These are phyloP conservation scores for Alternaria consortialis DNA, from an alignment of 2,329 filamentous ascomycete species.

Conservation along the genomic window DNA sequence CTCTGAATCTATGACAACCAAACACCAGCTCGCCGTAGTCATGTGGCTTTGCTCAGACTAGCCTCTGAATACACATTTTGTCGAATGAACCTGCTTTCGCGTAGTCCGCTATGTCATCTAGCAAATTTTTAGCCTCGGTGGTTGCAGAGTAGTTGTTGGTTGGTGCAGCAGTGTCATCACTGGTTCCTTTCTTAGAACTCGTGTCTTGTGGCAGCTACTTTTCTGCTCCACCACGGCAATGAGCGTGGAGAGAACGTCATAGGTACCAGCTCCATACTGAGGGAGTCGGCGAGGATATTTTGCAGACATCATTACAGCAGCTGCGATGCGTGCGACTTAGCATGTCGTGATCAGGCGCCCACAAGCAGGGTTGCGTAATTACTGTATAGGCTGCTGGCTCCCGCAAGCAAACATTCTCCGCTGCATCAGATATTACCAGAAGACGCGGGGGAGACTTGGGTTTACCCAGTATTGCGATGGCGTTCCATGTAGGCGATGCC, in stretches of 20 bases:
- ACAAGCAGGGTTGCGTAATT: constrained; percentile 22
- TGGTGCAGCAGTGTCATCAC: constrained; percentile 19
- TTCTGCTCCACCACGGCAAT: constrained; percentile 21
- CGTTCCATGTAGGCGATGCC: neutral
- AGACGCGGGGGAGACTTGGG: constrained; percentile 15
- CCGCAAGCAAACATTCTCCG: constrained; percentile 23
- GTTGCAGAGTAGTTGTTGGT: constrained; percentile 4
- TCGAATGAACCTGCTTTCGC: constrained; percentile 42
- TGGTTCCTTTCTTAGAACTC: constrained; percentile 30
- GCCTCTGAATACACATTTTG: constrained; percentile 34
- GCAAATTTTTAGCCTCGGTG: constrained; percentile 32
- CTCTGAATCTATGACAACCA: constrained; percentile 14
- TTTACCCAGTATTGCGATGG: constrained; percentile 20
- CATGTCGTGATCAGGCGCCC: constrained; percentile 3
- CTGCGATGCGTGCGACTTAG: constrained; percentile 1
- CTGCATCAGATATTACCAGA: constrained; percentile 24
- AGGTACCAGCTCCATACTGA: constrained; percentile 29
- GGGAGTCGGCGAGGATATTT: constrained; percentile 13
- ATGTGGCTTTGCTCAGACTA: constrained; percentile 33
- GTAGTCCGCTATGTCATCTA: constrained; percentile 30
- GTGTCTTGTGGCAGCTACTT: constrained; percentile 42
- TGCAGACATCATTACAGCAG: neutral
- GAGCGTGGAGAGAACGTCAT: constrained; percentile 16
- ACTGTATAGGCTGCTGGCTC: neutral
- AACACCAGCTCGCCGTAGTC: constrained; percentile 31